Evolutionary conservation across 768 basidiomycete genomes (phyloP), one percentile per base, ranked within the genome.

Genomic region (Clavulina sp.): DNA sequence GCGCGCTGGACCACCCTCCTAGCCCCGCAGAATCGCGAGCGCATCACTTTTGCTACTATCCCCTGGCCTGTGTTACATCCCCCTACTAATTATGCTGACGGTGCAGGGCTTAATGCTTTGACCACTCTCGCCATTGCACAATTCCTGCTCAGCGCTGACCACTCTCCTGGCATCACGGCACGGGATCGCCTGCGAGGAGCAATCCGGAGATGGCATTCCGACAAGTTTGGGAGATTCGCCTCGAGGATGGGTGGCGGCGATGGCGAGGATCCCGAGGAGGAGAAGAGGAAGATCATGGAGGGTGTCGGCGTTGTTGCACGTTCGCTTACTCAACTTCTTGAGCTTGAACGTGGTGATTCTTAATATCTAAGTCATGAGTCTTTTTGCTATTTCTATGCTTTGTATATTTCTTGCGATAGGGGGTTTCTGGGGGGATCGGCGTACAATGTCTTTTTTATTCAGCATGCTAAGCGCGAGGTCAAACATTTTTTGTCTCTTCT

Each of bases 181-280:
- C 48, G 48, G 18, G 48, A 49, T 7, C 9, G 48, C 7, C 48
- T 49, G 28, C 48, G 48, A 18, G 18, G 18, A 13, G 48, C 48
- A 7, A 16, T 49, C 16, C 26, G 24, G 16, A 7, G 6, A 16
- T 49, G 48, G 48, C 48, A 49, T 33, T 7, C 48, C 1, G 48
- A 49, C 32, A 49, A 49, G 31, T 49, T 49, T 33, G 26, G 13
- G 13, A 46, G 43, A 46, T 46, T 13, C 26, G 43, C 43, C 9
- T 9, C 13, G 13, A 9, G 43, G 13, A 46, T 46, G 13, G n/a
- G n/a, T n/a, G n/a, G n/a, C n/a, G n/a, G n/a, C n/a, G n/a, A n/a
- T n/a, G n/a, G n/a, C n/a, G n/a, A n/a, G n/a, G n/a, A n/a, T n/a
- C 13, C 26, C 13, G 13, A 16, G 13, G 43, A 46, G 43, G 43